Conservation (phyloP, 495 filamentous ascomycete genomes). For the Glonium stellatum region DNA sequence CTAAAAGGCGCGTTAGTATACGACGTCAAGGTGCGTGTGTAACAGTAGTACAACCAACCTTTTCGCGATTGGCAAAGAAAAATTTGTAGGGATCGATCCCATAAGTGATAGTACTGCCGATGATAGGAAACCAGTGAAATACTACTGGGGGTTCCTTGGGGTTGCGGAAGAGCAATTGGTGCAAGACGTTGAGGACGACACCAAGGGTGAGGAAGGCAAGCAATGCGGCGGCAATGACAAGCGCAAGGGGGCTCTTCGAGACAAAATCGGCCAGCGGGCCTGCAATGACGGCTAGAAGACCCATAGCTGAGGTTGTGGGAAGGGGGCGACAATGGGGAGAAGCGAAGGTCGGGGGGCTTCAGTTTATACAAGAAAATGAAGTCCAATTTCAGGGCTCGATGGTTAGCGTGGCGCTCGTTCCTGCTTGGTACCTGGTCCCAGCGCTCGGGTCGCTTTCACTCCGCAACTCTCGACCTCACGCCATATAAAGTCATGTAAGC, state of each 20-base stretch:
- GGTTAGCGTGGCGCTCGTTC: neutral
- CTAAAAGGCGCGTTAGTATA: slow-evolving; percentile 20
- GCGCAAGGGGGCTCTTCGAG: slow-evolving; percentile 6
- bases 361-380: neutral
- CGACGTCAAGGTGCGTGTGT: no score
- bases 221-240: slow-evolving; percentile 16
- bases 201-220: slow-evolving; percentile 27
- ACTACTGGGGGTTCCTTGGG: slow-evolving; percentile 55
- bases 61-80: slow-evolving; percentile 49
- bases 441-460: neutral
- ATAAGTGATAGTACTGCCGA: slow-evolving; percentile 58
- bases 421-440: neutral
- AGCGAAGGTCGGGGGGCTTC: neutral
- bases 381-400: neutral
- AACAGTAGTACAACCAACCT: slow-evolving; percentile 23
- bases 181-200: slow-evolving; percentile 33
- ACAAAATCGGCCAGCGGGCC: slow-evolving; percentile 25
- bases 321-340: slow-evolving; percentile 2
- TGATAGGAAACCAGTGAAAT: slow-evolving; percentile 57
- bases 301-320: slow-evolving; percentile 10
- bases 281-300: slow-evolving; percentile 16
- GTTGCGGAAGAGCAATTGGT: slow-evolving; percentile 38
- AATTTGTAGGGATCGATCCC: slow-evolving; percentile 59
- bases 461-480: neutral
- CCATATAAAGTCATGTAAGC: neutral